Evolutionary conservation across 169 alveolate species (phyloP), one percentile per base, ranked within the genome.

Genomic region (Plasmodium gonderi): DNA sequence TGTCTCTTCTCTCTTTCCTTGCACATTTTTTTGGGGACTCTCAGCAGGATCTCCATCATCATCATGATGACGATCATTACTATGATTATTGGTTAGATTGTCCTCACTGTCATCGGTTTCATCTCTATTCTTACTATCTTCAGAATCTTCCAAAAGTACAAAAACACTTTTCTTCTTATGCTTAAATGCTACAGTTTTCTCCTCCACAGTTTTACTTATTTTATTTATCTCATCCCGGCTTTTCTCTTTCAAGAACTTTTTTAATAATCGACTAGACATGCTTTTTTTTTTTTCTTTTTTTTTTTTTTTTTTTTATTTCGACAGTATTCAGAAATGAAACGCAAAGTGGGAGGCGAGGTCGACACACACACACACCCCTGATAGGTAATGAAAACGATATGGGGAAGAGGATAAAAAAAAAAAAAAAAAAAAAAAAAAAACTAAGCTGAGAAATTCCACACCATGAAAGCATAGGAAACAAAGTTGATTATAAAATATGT

Each of bases 201-300:
- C 77, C 42, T 79, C 75, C n/a, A 45, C 77, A 6, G 54, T 12
- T 60, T 82, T 72, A 3, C 29, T 75, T n/a, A 82, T 72, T 72
- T 49, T 72, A 3, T 82, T 82, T 47, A 82, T 82, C 31, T 82
- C 92, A 82, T 82, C 92, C 44, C 82, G 47, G 29, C 42, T 82
- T 60, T 82, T 69, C 65, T 82, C 92, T 40, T 82, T 82, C 29
- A 82, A 33, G 26, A 82, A 45, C 31, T 82, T 82, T 60, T 82
- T 82, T 17, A 82, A 26, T 31, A 82, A 26, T 31, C 92, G 51
- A 47, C 92, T 82, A 49, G 92, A 82, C 92, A 82, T 82, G 75
- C n/a, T 82, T 64, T 80, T 67, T 31, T 80, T 20, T n/a, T 23
- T n/a, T 9, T 40, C n/a, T n/a, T n/a, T n/a, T n/a, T n/a, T n/a